Evolutionary conservation across 78 protist genomes (phyloP).

Genomic region (Dictyostelium brefeldianum): DNA sequence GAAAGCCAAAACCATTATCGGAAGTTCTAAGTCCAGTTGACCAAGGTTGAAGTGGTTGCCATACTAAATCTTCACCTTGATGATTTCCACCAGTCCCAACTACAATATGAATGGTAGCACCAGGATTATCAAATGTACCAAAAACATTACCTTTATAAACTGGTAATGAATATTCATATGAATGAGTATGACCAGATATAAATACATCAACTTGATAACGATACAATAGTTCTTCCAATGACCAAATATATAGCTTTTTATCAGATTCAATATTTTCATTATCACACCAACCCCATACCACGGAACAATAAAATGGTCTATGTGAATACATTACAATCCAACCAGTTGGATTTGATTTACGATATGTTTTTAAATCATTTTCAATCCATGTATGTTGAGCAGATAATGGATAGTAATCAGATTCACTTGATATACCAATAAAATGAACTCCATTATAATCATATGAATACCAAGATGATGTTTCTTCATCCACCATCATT

Average conservation of each 20-base stretch:
- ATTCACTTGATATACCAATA: constrained; percentile 28
- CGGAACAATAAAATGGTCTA: constrained; percentile 53
- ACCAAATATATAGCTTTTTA: background rate
- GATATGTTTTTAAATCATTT: constrained; percentile 21
- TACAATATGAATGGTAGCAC: constrained; percentile 36
- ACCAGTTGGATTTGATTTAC: constrained; percentile 43
- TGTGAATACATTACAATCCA: constrained; percentile 60
- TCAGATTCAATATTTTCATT: background rate
- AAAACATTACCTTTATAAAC: constrained; percentile 10
- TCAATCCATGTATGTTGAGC: constrained; percentile 45
- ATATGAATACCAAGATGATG: constrained; percentile 35
- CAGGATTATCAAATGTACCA: background rate
- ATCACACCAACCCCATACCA: constrained; percentile 45
- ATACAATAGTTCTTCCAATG: constrained; percentile 25
- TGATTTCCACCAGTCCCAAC: constrained; percentile 61
- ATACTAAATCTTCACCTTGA: constrained; percentile 10
- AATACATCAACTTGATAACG: constrained; percentile 54
- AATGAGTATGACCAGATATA: constrained; percentile 50
- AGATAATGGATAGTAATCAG: constrained; percentile 1
- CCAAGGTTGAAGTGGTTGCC: constrained; percentile 33
- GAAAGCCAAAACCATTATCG: constrained; percentile 14
- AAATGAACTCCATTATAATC: constrained; percentile 60
- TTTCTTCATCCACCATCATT: constrained; percentile 15
- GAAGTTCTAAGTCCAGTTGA: constrained; percentile 8
- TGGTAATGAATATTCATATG: constrained; percentile 34